These are phyloP conservation scores for Penicillium turbatum DNA, from an alignment of 495 filamentous ascomycete species.

Conservation along the genomic window DNA sequence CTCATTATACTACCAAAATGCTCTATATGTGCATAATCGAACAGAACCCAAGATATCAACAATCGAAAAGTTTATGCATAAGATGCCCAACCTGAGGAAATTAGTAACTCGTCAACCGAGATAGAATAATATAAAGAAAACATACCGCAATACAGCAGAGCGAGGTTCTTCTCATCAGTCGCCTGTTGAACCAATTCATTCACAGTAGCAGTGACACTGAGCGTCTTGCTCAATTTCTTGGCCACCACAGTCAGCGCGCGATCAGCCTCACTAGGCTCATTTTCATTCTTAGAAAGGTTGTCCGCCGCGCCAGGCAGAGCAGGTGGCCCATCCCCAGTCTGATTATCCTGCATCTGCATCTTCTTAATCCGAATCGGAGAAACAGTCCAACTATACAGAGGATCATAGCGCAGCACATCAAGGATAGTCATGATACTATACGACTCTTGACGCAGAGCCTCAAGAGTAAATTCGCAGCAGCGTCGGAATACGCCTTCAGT, in stretches of 20 bases:
- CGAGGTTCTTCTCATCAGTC: slow-evolving; percentile 86
- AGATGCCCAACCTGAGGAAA: neutral
- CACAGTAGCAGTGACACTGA: slow-evolving; percentile 91
- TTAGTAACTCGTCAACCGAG: neutral
- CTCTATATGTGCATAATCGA: neutral
- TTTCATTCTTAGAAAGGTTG: slow-evolving; percentile 53
- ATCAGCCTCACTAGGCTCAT: slow-evolving; percentile 88
- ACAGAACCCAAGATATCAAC: neutral
- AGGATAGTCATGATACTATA: slow-evolving; percentile 97
- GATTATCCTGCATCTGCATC: slow-evolving; percentile 60
- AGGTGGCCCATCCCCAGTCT: slow-evolving; percentile 42
- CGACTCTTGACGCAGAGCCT: slow-evolving; percentile 84
- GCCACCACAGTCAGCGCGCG: slow-evolving; percentile 85
- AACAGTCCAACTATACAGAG: slow-evolving; percentile 90
- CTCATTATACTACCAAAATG: too few relatives aligned
- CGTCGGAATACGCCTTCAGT: slow-evolving; percentile 94
- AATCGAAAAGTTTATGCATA: slow-evolving; percentile 2
- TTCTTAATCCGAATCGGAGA: slow-evolving; percentile 80
- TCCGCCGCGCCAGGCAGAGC: slow-evolving; percentile 31
- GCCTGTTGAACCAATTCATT: slow-evolving; percentile 97
- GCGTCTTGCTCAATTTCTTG: slow-evolving; percentile 88
- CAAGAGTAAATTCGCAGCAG: slow-evolving; percentile 96
- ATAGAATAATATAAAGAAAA: neutral
- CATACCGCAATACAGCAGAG: slow-evolving; percentile 84
- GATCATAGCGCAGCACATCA: slow-evolving; percentile 93